These are phyloP conservation scores for Coccinonectria pachysandricola DNA, from an alignment of 2,329 filamentous ascomycete species.

Conservation along the genomic window DNA sequence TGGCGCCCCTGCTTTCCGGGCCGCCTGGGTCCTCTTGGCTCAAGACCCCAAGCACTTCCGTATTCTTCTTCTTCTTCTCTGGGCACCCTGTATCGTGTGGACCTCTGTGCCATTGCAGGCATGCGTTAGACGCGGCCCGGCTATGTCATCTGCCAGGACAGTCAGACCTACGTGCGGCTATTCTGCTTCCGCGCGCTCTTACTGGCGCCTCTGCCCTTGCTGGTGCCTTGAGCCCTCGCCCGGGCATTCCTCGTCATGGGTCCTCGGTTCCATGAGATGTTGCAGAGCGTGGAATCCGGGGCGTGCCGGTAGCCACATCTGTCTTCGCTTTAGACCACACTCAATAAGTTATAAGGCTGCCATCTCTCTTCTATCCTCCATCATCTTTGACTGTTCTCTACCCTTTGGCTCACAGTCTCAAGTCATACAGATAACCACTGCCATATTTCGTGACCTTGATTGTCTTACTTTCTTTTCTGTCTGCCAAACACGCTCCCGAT, in stretches of 20 bases:
- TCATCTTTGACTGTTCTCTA: no score
- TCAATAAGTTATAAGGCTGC: constrained; percentile 41
- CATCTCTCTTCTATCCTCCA: constrained; percentile 31
- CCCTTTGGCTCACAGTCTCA: no score
- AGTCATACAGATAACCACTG: constrained; percentile 9
- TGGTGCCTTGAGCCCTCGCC: constrained; percentile 20
- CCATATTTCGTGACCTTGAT: no score
- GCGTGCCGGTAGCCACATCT: constrained; percentile 13
- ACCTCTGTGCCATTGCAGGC: constrained; percentile 18
- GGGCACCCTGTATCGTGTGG: no score
- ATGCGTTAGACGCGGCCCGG: constrained; percentile 20
- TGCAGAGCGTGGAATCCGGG: constrained; percentile 7
- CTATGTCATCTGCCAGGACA: constrained; percentile 22
- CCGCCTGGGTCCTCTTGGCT: no score
- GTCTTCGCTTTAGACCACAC: constrained; percentile 22
- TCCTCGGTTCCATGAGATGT: constrained; percentile 5
- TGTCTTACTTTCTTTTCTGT: constrained; percentile 12
- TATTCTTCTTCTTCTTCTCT: no score
- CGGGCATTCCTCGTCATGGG: constrained; percentile 6
- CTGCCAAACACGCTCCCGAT: constrained; percentile 10
- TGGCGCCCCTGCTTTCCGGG: no score
- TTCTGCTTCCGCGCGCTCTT: constrained; percentile 15
- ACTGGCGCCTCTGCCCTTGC: constrained; percentile 20
- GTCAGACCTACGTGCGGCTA: constrained; percentile 22
- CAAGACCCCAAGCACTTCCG: no score